Base-by-base conservation (phyloP, 345 rosid species). In the Eucalyptus erythrocorys region DNA sequence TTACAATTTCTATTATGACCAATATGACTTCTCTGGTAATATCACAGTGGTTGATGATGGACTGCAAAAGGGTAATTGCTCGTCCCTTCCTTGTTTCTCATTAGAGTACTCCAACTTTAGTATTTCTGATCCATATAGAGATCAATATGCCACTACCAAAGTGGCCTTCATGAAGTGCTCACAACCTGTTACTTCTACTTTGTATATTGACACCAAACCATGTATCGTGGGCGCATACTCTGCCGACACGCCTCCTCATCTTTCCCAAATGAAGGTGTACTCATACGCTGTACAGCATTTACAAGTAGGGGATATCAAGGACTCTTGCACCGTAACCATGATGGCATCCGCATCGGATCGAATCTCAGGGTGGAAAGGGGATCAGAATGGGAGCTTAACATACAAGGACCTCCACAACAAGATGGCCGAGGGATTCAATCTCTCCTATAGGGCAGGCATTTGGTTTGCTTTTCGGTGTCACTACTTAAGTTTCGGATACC, bases 11-110 rank as follows among this genome's bases (percentile, higher is more conserved):
- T 49, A 49, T 49, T 2, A 15, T 5, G 3, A 49, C 51, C 51
- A 49, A 49, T 15, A 15, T 49, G 0, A 15, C 51, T 49, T 6
- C 1, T 0, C 0, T 3, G 21, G 53, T 50, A 16, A 50, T 49
- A 61, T 61, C 19, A 61, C 10, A 10, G 37, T 61, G 71, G 71
- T 61, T 61, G 37, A 13, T 1, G 37, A 30, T 61, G 71, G 71
- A n/a, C 8, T 61, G 71, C 71, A 61, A 30, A 61, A 61, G 37
- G 34, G 9, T 13, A 61, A 61, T 61, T 61, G 71, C 71, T 61
- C 37, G 0, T 61, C 34, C 17, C 34, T 14, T 13, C 37, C 71
- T 61, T 5, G 9, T 30, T 30, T 13, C 34, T 5, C 4, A 30
- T 57, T 57, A 21, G 15, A 3, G 7, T 50, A 6, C 57, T 51